A percentile compares a stretch with the other conserved stretches of the same genome.
Conservation (phyloP, 306 rosid species). For the Vigna nakashimae region DNA sequence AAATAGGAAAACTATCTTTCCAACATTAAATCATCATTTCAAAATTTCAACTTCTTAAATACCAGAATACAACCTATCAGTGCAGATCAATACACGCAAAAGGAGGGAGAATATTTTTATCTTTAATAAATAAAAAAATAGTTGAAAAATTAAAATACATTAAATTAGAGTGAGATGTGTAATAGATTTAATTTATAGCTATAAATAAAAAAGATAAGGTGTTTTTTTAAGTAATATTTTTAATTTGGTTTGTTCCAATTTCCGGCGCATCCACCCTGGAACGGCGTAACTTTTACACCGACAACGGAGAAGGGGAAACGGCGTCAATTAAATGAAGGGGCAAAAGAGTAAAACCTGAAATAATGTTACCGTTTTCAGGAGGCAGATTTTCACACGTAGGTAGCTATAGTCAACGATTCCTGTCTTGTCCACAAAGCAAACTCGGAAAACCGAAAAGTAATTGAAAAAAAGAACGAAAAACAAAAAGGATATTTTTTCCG, state of each 20-base stretch:
- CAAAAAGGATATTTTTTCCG: not conserved
- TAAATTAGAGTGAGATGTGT: no score
- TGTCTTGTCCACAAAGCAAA: conserved; percentile 55
- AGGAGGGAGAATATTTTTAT: no score
- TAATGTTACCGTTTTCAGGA: conserved; percentile 11
- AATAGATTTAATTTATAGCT: no score
- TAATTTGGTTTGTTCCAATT: not conserved
- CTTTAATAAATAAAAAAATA: no score
- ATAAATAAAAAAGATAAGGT: no score
- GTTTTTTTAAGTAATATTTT: no score
- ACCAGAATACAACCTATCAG: not conserved
- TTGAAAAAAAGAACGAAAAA: not conserved
- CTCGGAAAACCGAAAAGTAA: conserved; percentile 16
- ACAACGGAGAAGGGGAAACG: not conserved
- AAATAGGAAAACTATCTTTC: not conserved
- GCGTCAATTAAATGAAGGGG: not conserved
- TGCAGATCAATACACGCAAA: not conserved
- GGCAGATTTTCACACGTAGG: not conserved
- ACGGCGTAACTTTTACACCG: conserved; percentile 5
- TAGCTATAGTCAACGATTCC: conserved; percentile 48
- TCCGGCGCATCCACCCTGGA: no score
- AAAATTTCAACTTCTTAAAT: not conserved
- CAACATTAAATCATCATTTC: not conserved
- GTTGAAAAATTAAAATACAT: no score
- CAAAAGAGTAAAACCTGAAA: conserved; percentile 1